These are phyloP conservation scores for Neophaeococcomyces mojaviensis DNA, from an alignment of 2,329 filamentous ascomycete species.

Conservation along the genomic window DNA sequence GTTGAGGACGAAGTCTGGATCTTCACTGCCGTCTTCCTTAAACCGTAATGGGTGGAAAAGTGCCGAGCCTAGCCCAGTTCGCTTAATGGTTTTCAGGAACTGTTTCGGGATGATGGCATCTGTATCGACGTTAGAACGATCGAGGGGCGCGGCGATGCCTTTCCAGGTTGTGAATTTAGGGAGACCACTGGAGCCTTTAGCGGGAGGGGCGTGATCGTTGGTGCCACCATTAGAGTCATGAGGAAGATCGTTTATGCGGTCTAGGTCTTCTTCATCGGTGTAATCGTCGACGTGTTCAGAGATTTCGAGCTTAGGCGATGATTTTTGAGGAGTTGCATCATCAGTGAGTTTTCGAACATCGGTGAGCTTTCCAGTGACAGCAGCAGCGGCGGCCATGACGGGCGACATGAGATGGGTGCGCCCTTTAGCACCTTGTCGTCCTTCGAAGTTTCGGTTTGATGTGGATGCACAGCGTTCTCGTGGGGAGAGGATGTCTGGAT, in stretches of 20 bases:
- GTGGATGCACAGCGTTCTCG: constrained; percentile 91
- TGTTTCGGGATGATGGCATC: constrained; percentile 99
- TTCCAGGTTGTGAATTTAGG: constrained; percentile 77
- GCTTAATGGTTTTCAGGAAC: constrained; percentile 98
- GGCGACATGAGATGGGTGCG: constrained; percentile 95
- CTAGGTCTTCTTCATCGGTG: constrained; percentile 55
- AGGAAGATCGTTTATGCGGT: constrained; percentile 54
- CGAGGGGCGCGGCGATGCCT: constrained; percentile 80
- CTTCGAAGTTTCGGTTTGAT: constrained; percentile 96
- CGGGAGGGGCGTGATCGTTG: constrained; percentile 39
- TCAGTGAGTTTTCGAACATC: constrained; percentile 75
- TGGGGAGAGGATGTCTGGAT: constrained; percentile 90
- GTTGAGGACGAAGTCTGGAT: constrained; percentile 81
- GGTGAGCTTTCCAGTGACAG: constrained; percentile 80
- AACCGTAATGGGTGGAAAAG: constrained; percentile 82
- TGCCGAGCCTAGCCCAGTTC: constrained; percentile 80
- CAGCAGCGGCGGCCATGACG: constrained; percentile 89
- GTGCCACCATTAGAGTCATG: constrained; percentile 64
- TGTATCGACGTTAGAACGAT: constrained; percentile 90
- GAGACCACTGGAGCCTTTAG: constrained; percentile 54
- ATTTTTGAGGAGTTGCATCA: constrained; percentile 43
- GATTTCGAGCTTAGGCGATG: constrained; percentile 49
- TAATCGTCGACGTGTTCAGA: constrained; percentile 51
- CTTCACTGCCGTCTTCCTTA: constrained; percentile 64
- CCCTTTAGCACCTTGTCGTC: constrained; percentile 83